These are phyloP conservation scores for Trichoderma hamatum DNA, from an alignment of 2,329 filamentous ascomycete genomes.

Conservation along the genomic window DNA sequence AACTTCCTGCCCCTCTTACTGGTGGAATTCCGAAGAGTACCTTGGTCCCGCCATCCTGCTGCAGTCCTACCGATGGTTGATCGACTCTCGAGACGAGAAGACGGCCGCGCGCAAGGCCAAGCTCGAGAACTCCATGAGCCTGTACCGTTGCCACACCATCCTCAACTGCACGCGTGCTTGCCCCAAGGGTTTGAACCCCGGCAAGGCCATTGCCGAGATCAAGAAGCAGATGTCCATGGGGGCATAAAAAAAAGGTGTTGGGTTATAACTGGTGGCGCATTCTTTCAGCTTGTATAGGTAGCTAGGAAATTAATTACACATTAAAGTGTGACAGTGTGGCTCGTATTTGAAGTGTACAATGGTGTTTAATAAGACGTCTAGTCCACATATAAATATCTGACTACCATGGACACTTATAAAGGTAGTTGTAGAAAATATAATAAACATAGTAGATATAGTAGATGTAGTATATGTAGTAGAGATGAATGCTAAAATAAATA, in stretches of 20 bases:
- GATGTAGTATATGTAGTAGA: too few relatives aligned
- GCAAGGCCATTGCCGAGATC: slow-evolving; percentile 92
- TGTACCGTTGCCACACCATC: slow-evolving; percentile 99
- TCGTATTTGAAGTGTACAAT: neutral
- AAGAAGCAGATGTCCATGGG: slow-evolving; percentile 89
- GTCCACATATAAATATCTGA: too few relatives aligned
- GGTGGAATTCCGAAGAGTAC: slow-evolving; percentile 99
- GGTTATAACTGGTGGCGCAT: neutral
- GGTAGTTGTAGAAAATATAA: too few relatives aligned
- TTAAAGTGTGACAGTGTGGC: neutral
- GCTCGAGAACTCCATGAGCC: slow-evolving; percentile 97
- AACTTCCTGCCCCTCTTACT: slow-evolving; percentile 99
- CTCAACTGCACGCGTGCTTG: slow-evolving; percentile 98
- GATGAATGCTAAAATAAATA: too few relatives aligned
- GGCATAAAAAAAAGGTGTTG: neutral
- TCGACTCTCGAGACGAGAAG: slow-evolving; percentile 90
- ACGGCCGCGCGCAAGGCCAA: slow-evolving; percentile 84
- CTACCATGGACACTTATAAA: too few relatives aligned
- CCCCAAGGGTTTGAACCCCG: slow-evolving; percentile 97
- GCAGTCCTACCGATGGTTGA: slow-evolving; percentile 97
- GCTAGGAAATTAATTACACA: neutral
- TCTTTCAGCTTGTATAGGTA: neutral
- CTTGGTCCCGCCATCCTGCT: slow-evolving; percentile 94
- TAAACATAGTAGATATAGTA: too few relatives aligned
- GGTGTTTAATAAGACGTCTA: neutral